phyloP scores from a whole-genome alignment of 2,329 filamentous ascomycete genomes.

The Penicillium sp. region DNA sequence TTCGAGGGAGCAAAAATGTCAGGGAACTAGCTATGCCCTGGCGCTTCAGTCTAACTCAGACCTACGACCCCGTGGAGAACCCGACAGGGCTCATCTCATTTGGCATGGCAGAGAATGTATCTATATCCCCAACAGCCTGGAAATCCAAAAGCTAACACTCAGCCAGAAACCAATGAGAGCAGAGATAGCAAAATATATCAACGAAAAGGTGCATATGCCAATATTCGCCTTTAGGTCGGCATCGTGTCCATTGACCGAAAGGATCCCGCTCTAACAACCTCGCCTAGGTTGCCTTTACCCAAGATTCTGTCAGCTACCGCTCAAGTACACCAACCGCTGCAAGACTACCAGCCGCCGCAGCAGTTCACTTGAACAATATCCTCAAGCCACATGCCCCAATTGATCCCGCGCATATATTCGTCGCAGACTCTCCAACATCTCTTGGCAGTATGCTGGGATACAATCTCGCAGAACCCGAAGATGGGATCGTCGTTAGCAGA shows the following conservation, averaged over 20 bases:
- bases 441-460: slow-evolving; percentile 45
- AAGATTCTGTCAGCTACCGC: slow-evolving; percentile 41
- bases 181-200: slow-evolving; percentile 40
- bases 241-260: not conserved
- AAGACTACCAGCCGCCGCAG: slow-evolving; percentile 41
- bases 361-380: slow-evolving; percentile 42
- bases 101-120: slow-evolving; percentile 38
- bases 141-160: not conserved
- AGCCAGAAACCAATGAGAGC: slow-evolving; percentile 36
- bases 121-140: not conserved
- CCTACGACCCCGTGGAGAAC: slow-evolving; percentile 30
- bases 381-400: slow-evolving; percentile 39
- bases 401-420: slow-evolving; percentile 37
- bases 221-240: not conserved
- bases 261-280: not conserved
- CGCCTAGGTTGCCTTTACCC: slow-evolving; percentile 29
- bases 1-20: slow-evolving; percentile 24
- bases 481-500: slow-evolving; percentile 47
- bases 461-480: slow-evolving; percentile 43
- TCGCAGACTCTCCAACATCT: slow-evolving; percentile 43
- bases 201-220: slow-evolving; percentile 29
- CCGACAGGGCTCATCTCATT: slow-evolving; percentile 36
- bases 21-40: slow-evolving; percentile 24
- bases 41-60: slow-evolving; percentile 26
- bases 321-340: slow-evolving; percentile 38